These are phyloP conservation scores for Backusella tuberculispora DNA, from an alignment of 192 early-diverging fungal species.

Conservation along the genomic window DNA sequence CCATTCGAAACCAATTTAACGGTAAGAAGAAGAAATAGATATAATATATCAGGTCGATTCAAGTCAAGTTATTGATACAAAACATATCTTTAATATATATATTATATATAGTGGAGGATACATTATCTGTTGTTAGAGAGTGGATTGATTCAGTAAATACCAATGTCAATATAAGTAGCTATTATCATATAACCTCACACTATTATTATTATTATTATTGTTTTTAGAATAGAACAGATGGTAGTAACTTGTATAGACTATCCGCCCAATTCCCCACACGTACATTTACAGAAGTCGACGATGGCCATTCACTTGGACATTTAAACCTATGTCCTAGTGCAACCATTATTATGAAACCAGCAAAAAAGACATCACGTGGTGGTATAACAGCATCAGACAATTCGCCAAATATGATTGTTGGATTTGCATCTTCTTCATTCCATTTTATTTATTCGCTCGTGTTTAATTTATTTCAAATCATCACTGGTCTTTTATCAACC, in stretches of 20 bases:
- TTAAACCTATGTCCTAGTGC: slow-evolving; percentile 34
- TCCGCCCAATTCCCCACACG: slow-evolving; percentile 40
- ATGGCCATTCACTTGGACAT: slow-evolving; percentile 9
- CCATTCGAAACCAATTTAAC: slow-evolving; percentile 30
- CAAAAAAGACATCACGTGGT: slow-evolving; percentile 15
- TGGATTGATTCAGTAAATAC: slow-evolving; percentile 39
- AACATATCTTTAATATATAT: not conserved
- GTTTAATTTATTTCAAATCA: slow-evolving; percentile 3
- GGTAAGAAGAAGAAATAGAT: slow-evolving; percentile 12
- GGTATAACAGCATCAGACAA: slow-evolving; percentile 12
- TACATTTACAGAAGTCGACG: slow-evolving; percentile 38
- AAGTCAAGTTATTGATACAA: not conserved
- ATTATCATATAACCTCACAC: not conserved
- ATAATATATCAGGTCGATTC: no score
- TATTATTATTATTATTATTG: not conserved
- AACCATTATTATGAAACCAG: slow-evolving; percentile 44
- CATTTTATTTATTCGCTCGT: slow-evolving; percentile 25
- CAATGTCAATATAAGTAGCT: not conserved
- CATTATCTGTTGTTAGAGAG: slow-evolving; percentile 25
- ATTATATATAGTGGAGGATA: slow-evolving; percentile 22
- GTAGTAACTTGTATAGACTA: slow-evolving; percentile 35
- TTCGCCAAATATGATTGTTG: not conserved
- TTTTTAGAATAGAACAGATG: slow-evolving; percentile 40
- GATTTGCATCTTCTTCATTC: slow-evolving; percentile 27
- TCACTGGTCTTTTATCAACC: slow-evolving; percentile 5